Evolutionary conservation across 306 rosid species (phyloP).

Genomic region (barrel medic (Medicago truncatula)): DNA sequence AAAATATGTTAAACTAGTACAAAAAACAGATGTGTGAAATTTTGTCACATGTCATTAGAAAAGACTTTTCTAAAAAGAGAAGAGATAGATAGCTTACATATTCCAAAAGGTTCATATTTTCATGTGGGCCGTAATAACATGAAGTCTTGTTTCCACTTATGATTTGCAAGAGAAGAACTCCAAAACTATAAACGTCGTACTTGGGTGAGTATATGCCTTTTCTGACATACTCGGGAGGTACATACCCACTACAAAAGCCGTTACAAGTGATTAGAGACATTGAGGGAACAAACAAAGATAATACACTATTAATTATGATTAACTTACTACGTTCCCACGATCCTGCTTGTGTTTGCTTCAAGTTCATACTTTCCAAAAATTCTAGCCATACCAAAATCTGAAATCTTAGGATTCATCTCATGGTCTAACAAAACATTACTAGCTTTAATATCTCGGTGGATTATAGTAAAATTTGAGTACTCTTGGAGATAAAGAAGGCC

Average conservation of each 20-base stretch:
- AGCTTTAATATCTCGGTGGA: conserved; percentile 72
- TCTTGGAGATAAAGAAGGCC: conserved; percentile 89
- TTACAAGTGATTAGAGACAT: conserved; percentile 32
- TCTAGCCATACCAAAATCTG: conserved; percentile 78
- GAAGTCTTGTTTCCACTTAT: conserved; percentile 62
- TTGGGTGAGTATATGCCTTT: conserved; percentile 59
- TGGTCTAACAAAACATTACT: conserved; percentile 63
- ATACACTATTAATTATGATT: background rate
- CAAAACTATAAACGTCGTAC: conserved; percentile 52
- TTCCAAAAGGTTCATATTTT: conserved; percentile 45
- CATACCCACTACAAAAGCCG: conserved; percentile 58
- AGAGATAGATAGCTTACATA: conserved; percentile 39
- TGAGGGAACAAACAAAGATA: background rate
- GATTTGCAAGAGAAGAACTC: conserved; percentile 67
- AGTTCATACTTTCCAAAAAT: conserved; percentile 56
- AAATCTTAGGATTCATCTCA: conserved; percentile 66
- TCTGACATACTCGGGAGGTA: conserved; percentile 66
- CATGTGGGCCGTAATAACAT: conserved; percentile 49
- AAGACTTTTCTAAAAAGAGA: background rate
- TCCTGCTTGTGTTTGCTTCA: conserved; percentile 66
- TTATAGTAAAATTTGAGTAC: conserved; percentile 71
- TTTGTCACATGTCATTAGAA: background rate
- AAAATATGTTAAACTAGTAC: too few species aligned
- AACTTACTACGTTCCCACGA: conserved; percentile 73
- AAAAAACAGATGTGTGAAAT: background rate